A percentile compares a stretch with the other conserved stretches of the same genome.
Evolutionary conservation across 2,329 filamentous ascomycete genomes (phyloP).

Genomic region (Berkeleyomyces rouxiae): DNA sequence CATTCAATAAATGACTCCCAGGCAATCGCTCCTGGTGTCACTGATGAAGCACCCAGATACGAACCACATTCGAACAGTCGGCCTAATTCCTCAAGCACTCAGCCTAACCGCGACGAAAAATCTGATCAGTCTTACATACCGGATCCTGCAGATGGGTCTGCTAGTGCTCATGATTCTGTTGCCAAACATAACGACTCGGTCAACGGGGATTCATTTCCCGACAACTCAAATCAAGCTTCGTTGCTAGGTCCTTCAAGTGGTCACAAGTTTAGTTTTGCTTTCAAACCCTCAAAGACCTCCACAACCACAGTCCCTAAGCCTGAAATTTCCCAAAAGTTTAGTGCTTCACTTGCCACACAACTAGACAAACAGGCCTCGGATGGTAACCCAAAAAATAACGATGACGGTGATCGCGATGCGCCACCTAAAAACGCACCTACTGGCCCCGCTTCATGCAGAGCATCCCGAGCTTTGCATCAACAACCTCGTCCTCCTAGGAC

Average conservation of each 20-base stretch:
- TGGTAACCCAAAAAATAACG: constrained; percentile 17
- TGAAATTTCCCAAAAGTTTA: constrained; percentile 53
- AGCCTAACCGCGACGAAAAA: not conserved
- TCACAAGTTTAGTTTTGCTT: constrained; percentile 79
- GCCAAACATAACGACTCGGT: not conserved
- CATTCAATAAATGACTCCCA: not conserved
- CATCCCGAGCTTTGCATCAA: constrained; percentile 13
- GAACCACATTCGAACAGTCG: not conserved
- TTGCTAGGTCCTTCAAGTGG: constrained; percentile 27
- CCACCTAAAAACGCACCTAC: constrained; percentile 35
- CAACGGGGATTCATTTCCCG: not conserved
- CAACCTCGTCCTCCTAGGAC: constrained; percentile 32
- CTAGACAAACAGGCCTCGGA: constrained; percentile 27
- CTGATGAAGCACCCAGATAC: not conserved
- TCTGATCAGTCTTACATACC: not conserved
- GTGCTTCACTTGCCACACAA: constrained; percentile 25
- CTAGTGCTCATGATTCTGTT: not conserved
- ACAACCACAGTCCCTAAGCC: constrained; percentile 41
- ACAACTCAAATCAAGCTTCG: constrained; percentile 15
- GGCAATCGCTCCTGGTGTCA: no score
- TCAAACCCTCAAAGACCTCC: constrained; percentile 53
- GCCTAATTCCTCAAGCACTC: not conserved
- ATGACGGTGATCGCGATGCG: constrained; percentile 23
- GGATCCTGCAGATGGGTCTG: not conserved
- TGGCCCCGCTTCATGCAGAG: constrained; percentile 35